Evolutionary conservation across 306 rosid genomes (phyloP).

Genomic region (Ceratonia siliqua): DNA sequence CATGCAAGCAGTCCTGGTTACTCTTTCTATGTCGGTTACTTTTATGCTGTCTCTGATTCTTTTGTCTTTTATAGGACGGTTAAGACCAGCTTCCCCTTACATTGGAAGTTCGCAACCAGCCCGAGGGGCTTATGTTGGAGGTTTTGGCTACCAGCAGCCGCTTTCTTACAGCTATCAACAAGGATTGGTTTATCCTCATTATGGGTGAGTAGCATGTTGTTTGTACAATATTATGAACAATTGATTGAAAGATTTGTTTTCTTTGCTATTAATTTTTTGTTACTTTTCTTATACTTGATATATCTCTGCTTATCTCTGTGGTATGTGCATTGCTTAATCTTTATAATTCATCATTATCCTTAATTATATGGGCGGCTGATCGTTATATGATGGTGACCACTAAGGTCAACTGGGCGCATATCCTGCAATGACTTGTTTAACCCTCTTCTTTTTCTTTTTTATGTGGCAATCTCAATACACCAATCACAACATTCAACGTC

Average conservation of each 20-base stretch:
- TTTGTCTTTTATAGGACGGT: slow-evolving; percentile 58
- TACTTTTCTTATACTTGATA: slow-evolving; percentile 13
- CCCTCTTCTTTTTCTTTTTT: neutral
- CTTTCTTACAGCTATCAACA: slow-evolving; percentile 74
- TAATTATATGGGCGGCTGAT: neutral
- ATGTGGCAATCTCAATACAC: slow-evolving; percentile 20
- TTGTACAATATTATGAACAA: neutral
- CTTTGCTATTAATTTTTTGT: neutral
- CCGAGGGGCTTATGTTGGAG: slow-evolving; percentile 70
- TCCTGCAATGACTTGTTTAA: slow-evolving; percentile 33
- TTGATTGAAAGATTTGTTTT: slow-evolving; percentile 13
- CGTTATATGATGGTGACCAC: slow-evolving; percentile 25
- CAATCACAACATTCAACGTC: slow-evolving; percentile 44
- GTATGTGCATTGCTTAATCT: neutral
- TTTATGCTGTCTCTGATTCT: slow-evolving; percentile 1
- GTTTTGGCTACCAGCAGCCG: slow-evolving; percentile 88
- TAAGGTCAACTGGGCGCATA: slow-evolving; percentile 29
- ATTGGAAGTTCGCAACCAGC: slow-evolving; percentile 62
- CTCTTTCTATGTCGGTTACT: neutral
- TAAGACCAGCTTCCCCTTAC: slow-evolving; percentile 64
- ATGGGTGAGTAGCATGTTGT: slow-evolving; percentile 63
- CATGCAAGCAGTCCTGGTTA: neutral
- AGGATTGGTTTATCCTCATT: slow-evolving; percentile 81
- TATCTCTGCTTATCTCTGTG: neutral
- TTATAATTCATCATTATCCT: neutral